Conservation (phyloP, 2,329 filamentous ascomycete species). For the Pseudogymnoascus sp. region DNA sequence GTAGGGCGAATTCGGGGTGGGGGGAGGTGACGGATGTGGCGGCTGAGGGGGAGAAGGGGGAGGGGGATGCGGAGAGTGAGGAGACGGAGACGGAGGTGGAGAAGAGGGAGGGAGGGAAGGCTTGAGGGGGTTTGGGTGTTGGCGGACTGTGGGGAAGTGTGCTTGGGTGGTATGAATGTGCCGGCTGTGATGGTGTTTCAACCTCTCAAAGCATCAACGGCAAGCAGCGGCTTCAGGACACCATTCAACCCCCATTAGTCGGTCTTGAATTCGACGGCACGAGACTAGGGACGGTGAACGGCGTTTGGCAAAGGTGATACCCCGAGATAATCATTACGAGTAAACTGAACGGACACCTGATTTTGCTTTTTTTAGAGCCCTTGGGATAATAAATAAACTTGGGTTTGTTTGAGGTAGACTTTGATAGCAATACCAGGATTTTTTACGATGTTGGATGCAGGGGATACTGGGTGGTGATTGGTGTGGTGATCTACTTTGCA, state of each 20-base stretch:
- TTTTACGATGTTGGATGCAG: not conserved
- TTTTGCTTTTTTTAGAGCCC: conserved; percentile 8
- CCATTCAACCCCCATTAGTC: not conserved
- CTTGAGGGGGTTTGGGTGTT: not conserved
- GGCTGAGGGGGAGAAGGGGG: conserved; percentile 13
- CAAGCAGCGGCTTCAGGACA: not conserved
- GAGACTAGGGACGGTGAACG: conserved; percentile 3
- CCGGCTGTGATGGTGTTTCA: no score
- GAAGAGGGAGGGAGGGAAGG: not conserved
- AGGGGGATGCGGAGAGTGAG: conserved; percentile 15
- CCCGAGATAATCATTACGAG: conserved; percentile 11
- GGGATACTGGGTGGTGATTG: not conserved
- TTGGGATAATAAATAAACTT: not conserved
- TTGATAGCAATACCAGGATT: conserved; percentile 4
- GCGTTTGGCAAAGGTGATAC: conserved; percentile 11
- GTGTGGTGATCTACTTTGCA: not conserved
- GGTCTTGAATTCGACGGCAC: not conserved
- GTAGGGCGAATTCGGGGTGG: conserved; percentile 15
- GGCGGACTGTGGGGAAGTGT: not conserved
- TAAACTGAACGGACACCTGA: conserved; percentile 6
- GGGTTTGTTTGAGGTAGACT: conserved; percentile 4
- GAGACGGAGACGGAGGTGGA: conserved; percentile 10
- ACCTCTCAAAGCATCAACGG: not conserved
- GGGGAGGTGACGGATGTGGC: conserved; percentile 7
- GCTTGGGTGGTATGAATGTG: no score